phyloP scores from a whole-genome alignment of 176 grass and related monocot species.

The Oryza glumipatula region DNA sequence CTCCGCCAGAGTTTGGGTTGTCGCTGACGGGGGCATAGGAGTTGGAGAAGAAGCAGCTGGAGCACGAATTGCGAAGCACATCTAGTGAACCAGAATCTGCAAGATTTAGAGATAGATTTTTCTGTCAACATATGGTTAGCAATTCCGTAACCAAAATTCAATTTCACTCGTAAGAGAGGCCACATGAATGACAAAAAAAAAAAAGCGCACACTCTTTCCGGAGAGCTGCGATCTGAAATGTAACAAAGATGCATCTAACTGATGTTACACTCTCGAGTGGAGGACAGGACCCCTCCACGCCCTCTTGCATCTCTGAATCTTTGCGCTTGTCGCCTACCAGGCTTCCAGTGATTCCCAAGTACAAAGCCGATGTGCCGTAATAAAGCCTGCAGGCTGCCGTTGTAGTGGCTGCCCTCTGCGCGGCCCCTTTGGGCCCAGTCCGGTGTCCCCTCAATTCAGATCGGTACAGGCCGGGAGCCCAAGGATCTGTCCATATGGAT shows the following conservation, averaged over 20 bases:
- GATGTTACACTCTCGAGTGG: not conserved
- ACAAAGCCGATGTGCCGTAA: not conserved
- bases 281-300: conserved; percentile 7
- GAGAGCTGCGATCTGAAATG: not conserved
- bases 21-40: too few relatives aligned
- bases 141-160: not conserved
- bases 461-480: not conserved
- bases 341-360: not conserved
- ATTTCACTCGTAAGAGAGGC: not conserved
- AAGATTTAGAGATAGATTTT: too few relatives aligned
- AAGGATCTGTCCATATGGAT: not conserved
- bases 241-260: not conserved
- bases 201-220: not conserved
- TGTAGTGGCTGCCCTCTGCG: not conserved
- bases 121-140: too few relatives aligned
- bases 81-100: too few relatives aligned
- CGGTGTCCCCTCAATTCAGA: not conserved
- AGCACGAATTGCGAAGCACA: too few relatives aligned
- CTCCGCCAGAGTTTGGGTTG: too few relatives aligned
- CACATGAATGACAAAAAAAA: not conserved
- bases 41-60: too few relatives aligned
- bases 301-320: not conserved
- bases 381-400: not conserved
- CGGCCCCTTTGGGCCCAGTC: not conserved
- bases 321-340: not conserved